A percentile compares a stretch with the other conserved stretches of the same genome.
These are phyloP conservation scores for Rhodotorula sp. DNA, from an alignment of 1,284 basidiomycete species.

Conservation along the genomic window DNA sequence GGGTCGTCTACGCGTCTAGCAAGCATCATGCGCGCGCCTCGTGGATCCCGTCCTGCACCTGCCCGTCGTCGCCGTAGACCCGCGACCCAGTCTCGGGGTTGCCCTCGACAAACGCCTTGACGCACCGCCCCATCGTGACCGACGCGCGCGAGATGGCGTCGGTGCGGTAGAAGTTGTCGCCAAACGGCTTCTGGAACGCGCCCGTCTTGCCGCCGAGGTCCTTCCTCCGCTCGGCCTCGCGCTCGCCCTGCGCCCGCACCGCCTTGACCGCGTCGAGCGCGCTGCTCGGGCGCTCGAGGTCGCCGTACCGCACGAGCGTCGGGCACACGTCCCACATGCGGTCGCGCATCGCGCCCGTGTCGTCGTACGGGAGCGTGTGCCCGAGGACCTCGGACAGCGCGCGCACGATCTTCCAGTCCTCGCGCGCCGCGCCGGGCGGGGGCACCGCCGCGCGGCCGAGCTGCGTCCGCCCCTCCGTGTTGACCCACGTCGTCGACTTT, in stretches of 20 bases:
- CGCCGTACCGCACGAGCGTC: slow-evolving; percentile 82
- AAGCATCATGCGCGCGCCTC: slow-evolving; percentile 5
- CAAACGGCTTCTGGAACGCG: slow-evolving; percentile 75
- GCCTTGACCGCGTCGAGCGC: slow-evolving; percentile 69
- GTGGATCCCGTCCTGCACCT: slow-evolving; percentile 1
- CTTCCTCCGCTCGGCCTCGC: slow-evolving; percentile 43
- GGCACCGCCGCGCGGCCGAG: slow-evolving; percentile 87
- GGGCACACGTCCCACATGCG: slow-evolving; percentile 98
- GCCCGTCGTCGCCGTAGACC: slow-evolving; percentile 12
- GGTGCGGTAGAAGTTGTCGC: slow-evolving; percentile 90
- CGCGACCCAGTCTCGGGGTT: neutral
- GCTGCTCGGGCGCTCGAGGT: slow-evolving; percentile 72
- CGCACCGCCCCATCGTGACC: slow-evolving; percentile 41
- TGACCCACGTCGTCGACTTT: slow-evolving; percentile 92
- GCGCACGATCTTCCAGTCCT: slow-evolving; percentile 99
- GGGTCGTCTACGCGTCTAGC: too few species aligned
- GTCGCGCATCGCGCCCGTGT: slow-evolving; percentile 81
- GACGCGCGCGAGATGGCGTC: slow-evolving; percentile 61
- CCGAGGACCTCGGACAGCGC: slow-evolving; percentile 86
- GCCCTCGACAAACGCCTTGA: slow-evolving; percentile 7
- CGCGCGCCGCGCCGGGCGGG: slow-evolving; percentile 90
- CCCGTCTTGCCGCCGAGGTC: slow-evolving; percentile 61
- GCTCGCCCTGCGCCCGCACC: slow-evolving; percentile 62
- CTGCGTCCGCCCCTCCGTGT: slow-evolving; percentile 94
- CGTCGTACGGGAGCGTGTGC: slow-evolving; percentile 83